Evolutionary conservation across 2,329 filamentous ascomycete genomes (phyloP).

Genomic region (Botrytis squamosa): DNA sequence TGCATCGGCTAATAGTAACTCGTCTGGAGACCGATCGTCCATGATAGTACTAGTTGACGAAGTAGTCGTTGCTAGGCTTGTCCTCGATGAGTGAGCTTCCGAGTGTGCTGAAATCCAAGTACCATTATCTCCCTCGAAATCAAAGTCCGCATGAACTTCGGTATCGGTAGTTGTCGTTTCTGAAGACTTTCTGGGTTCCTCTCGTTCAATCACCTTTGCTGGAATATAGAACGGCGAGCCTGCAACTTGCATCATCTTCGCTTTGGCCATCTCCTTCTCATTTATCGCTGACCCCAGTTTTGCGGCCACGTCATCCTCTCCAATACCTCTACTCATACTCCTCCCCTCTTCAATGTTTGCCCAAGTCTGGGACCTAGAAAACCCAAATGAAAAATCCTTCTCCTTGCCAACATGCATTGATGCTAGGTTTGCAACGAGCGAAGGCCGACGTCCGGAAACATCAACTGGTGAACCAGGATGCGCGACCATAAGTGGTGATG

Average conservation of each 20-base stretch:
- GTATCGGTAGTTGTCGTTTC: slow-evolving; percentile 26
- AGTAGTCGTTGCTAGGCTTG: slow-evolving; percentile 33
- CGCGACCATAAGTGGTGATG: slow-evolving; percentile 36
- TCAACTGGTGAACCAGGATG: slow-evolving; percentile 39
- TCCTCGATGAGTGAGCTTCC: slow-evolving; percentile 31
- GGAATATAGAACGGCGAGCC: slow-evolving; percentile 35
- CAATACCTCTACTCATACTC: slow-evolving; percentile 30
- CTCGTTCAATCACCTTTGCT: slow-evolving; percentile 36
- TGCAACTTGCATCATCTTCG: slow-evolving; percentile 29
- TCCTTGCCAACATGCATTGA: slow-evolving; percentile 33
- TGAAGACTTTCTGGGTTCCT: slow-evolving; percentile 26
- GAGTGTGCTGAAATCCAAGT: slow-evolving; percentile 36
- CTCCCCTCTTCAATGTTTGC: slow-evolving; percentile 8
- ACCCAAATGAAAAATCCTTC: slow-evolving; percentile 28
- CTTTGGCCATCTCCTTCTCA: slow-evolving; percentile 23
- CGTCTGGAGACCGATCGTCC: slow-evolving; percentile 29
- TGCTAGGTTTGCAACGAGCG: slow-evolving; percentile 30
- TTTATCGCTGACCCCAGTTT: slow-evolving; percentile 27
- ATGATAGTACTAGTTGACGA: slow-evolving; percentile 31
- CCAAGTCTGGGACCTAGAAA: slow-evolving; percentile 26
- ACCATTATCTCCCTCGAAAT: slow-evolving; percentile 34
- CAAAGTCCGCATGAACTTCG: slow-evolving; percentile 32
- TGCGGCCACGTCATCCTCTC: slow-evolving; percentile 38
- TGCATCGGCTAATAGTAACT: slow-evolving; percentile 31
- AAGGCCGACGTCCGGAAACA: slow-evolving; percentile 33